Conservation (phyloP, 768 basidiomycete species). For the Floccularia luteovirens region DNA sequence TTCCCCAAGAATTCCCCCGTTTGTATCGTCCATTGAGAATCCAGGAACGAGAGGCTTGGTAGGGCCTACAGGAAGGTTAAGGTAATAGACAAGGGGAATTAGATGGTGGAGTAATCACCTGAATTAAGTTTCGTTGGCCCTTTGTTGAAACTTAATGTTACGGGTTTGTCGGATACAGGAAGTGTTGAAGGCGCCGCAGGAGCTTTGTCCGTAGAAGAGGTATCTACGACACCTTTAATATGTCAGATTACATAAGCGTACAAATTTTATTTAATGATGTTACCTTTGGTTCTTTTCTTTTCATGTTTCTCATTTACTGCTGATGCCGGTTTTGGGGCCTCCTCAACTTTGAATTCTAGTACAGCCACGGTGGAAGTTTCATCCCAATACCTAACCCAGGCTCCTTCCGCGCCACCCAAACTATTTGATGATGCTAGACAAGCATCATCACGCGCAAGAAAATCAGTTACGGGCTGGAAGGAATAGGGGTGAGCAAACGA, state of each 20-base stretch:
- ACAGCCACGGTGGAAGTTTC: slow-evolving; percentile 71
- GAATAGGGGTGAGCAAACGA: slow-evolving; percentile 92
- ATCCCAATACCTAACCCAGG: slow-evolving; percentile 90
- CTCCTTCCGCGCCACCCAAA: slow-evolving; percentile 65
- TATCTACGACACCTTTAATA: no score
- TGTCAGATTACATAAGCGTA: no score
- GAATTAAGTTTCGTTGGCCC: slow-evolving; percentile 24
- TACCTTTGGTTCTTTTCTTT: slow-evolving; percentile 58
- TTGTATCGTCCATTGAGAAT: slow-evolving; percentile 63
- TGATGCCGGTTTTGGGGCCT: slow-evolving; percentile 30
- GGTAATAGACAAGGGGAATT: neutral
- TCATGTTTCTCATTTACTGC: slow-evolving; percentile 41
- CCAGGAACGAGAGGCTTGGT: slow-evolving; percentile 42
- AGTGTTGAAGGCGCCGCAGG: slow-evolving; percentile 53
- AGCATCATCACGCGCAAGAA: slow-evolving; percentile 70
- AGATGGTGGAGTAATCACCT: slow-evolving; percentile 13
- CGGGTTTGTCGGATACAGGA: slow-evolving; percentile 74
- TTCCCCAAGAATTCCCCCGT: slow-evolving; percentile 29
- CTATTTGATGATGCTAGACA: slow-evolving; percentile 59
- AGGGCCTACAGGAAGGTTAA: slow-evolving; percentile 3
- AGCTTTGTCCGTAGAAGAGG: slow-evolving; percentile 17
- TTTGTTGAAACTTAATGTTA: slow-evolving; percentile 71
- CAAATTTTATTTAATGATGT: no score
- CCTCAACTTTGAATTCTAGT: slow-evolving; percentile 74
- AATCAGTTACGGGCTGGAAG: slow-evolving; percentile 75